These are phyloP conservation scores for Sporothrix dimorphospora DNA, from an alignment of 2,329 filamentous ascomycete genomes.

Conservation along the genomic window DNA sequence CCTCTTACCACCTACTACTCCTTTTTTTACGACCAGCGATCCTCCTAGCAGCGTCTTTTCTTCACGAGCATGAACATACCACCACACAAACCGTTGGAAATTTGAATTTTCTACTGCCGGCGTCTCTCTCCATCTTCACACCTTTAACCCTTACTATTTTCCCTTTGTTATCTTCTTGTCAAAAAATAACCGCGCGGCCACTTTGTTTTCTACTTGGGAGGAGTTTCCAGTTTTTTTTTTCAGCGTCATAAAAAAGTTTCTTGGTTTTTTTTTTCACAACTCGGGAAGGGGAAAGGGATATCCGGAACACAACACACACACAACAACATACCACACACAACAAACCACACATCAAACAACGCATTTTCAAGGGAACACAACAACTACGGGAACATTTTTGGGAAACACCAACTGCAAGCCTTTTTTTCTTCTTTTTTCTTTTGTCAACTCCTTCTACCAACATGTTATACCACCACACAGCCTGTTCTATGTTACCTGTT, in stretches of 20 bases:
- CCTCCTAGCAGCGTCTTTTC: background rate
- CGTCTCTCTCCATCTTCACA: background rate
- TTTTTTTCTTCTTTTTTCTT: background rate
- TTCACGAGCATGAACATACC: background rate
- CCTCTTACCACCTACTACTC: background rate
- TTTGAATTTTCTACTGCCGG: background rate
- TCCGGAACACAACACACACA: slow-evolving; percentile 9
- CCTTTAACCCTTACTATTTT: background rate
- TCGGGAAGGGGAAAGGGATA: background rate
- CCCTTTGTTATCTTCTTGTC: slow-evolving; percentile 10
- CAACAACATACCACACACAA: background rate
- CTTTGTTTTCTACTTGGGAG: background rate
- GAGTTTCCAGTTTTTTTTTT: slow-evolving; percentile 10
- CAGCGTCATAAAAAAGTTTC: slow-evolving; percentile 30
- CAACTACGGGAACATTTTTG: background rate
- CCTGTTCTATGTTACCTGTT: slow-evolving; percentile 15
- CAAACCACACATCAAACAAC: background rate
- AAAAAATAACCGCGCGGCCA: slow-evolving; percentile 2
- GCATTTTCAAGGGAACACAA: slow-evolving; percentile 19
- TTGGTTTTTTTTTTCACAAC: slow-evolving; percentile 12
- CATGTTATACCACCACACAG: slow-evolving; percentile 26
- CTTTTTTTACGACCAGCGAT: slow-evolving; percentile 14
- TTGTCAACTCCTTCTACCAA: slow-evolving; percentile 8
- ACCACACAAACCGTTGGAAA: background rate
- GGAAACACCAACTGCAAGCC: slow-evolving; percentile 15